Percentiles rank a stretch among this genome's conserved stretches.
Evolutionary conservation across 495 filamentous ascomycete species (phyloP).

Genomic region (Xylaria venustula): DNA sequence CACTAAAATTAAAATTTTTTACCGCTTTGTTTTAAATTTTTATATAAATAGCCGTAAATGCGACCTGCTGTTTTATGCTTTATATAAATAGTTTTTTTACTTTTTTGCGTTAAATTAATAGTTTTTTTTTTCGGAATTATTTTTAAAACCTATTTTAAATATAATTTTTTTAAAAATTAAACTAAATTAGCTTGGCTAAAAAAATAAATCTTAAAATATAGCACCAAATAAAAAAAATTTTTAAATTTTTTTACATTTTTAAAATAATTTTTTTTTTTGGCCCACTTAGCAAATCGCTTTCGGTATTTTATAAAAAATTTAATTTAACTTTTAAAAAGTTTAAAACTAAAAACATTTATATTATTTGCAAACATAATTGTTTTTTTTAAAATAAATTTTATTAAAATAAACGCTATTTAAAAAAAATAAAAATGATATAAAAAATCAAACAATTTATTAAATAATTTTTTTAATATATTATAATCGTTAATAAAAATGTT

Average conservation of each 20-base stretch:
- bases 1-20: too few species aligned
- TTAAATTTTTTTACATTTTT: background rate
- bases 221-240: background rate
- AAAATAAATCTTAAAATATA: too few species aligned
- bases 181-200: too few species aligned
- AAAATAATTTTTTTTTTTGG: background rate
- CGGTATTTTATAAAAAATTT: background rate
- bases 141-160: too few species aligned
- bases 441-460: background rate
- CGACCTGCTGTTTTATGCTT: background rate
- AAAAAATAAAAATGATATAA: background rate
- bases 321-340: too few species aligned
- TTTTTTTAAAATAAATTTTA: too few species aligned
- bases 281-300: background rate
- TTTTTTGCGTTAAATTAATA: too few species aligned
- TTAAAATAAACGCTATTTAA: too few species aligned
- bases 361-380: too few species aligned
- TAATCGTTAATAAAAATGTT: constrained; percentile 1
- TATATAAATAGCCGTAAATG: background rate
- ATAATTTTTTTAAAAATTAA: background rate
- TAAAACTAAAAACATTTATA: too few species aligned
- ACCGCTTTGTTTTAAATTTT: background rate
- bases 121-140: too few species aligned
- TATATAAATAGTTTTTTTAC: too few species aligned
- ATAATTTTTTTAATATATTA: background rate